These are phyloP conservation scores for Yamadazyma membranifaciens DNA, from an alignment of 1,139 yeast genomes.

Conservation along the genomic window DNA sequence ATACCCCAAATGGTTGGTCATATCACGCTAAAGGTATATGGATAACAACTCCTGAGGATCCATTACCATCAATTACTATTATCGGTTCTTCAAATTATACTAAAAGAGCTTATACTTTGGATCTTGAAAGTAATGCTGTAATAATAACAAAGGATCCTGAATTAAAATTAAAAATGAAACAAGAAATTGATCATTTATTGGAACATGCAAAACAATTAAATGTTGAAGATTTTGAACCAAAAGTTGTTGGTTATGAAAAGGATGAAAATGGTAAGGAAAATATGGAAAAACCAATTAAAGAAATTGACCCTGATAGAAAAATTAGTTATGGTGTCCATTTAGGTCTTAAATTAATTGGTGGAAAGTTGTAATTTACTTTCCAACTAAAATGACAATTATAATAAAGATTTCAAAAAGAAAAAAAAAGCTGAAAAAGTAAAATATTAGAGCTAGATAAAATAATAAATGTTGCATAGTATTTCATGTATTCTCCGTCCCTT, in stretches of 20 bases:
- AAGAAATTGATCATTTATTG: conserved; percentile 64
- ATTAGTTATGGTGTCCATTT: conserved; percentile 59
- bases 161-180: conserved; percentile 55
- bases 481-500: background rate
- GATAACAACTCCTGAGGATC: conserved; percentile 63
- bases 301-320: conserved; percentile 53
- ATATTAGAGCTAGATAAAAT: background rate
- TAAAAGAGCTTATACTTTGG: conserved; percentile 81
- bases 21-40: conserved; percentile 98
- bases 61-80: conserved; percentile 68
- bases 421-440: background rate
- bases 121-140: conserved; percentile 83
- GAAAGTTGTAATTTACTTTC: conserved; percentile 44
- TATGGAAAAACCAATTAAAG: conserved; percentile 23
- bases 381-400: background rate
- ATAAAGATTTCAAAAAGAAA: background rate
- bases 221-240: conserved; percentile 57
- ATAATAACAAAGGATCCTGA: conserved; percentile 66
- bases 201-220: conserved; percentile 50
- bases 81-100: conserved; percentile 95
- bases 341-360: conserved; percentile 66
- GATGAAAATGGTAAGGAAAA: conserved; percentile 16
- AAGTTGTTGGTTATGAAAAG: conserved; percentile 18
- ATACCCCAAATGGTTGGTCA: conserved; percentile 87
- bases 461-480: background rate